These are phyloP conservation scores for Candolleomyces aberdarensis DNA, from an alignment of 768 basidiomycete species.

Conservation along the genomic window DNA sequence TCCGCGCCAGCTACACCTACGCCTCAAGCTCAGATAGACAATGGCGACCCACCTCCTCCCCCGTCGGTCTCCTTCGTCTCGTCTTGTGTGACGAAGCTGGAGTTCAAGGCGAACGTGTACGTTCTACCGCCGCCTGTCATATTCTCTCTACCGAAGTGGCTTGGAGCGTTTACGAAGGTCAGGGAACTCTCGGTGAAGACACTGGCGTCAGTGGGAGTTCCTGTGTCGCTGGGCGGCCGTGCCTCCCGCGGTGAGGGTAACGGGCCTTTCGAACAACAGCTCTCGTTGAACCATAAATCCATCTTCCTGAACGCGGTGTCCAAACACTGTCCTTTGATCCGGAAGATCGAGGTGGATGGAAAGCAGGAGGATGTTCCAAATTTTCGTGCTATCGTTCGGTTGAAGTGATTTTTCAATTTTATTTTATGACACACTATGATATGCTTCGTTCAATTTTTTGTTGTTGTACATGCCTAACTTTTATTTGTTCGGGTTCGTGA, in stretches of 20 bases:
- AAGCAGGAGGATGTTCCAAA: background rate
- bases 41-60: background rate
- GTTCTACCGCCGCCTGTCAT: slow-evolving; percentile 15
- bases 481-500: too few relatives aligned
- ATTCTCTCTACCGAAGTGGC: slow-evolving; percentile 16
- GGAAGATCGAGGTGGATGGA: background rate
- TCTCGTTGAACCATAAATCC: background rate
- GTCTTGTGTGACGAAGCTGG: slow-evolving; percentile 14
- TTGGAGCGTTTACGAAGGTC: slow-evolving; percentile 16
- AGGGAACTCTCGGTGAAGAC: slow-evolving; percentile 12
- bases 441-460: too few relatives aligned
- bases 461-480: too few relatives aligned
- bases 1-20: background rate
- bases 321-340: background rate
- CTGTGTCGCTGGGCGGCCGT: slow-evolving; percentile 7
- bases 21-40: slow-evolving; percentile 3
- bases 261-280: background rate
- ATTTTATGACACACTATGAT: background rate
- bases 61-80: background rate
- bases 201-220: slow-evolving; percentile 4
- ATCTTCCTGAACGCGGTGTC: background rate
- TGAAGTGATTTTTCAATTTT: background rate
- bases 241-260: background rate
- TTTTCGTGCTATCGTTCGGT: background rate
- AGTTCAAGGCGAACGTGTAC: slow-evolving; percentile 19